Base-by-base conservation (phyloP, 2,329 filamentous ascomycete genomes). In the Verticillium tricorpus region DNA sequence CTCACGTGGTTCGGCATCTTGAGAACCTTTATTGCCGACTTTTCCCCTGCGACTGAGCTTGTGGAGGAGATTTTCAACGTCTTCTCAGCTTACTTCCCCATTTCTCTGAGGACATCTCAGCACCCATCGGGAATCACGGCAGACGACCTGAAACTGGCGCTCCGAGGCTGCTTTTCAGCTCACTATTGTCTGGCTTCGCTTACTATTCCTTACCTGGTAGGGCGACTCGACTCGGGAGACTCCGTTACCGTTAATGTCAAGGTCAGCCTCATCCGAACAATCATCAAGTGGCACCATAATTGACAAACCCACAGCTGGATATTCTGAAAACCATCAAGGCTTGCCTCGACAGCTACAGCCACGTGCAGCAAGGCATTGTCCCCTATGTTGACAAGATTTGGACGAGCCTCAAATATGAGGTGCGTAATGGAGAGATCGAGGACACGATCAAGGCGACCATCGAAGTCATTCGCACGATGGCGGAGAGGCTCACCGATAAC, bases 381-480 rank as follows among this genome's bases (percentile, higher is more conserved):
- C 83, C 84, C 0, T 80, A 82, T 57, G 73, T 78, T 19, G 75
- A 80, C 58, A 77, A 80, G 55, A 79, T 86, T 56, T 87, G 85
- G 85, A 76, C 77, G 34, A 84, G 83, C n/a, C 79, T 87, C 56
- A 87, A 87, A 68, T 87, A 85, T 63, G 85, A 87, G 65, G 85
- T 87, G 14, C 81, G 85, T 37, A 86, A 87, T 60, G 85, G 85
- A 14, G 85, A 87, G 63, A 78, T 84, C 9, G 79, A 82, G 63
- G 85, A 86, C 64, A 80, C 80, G 1, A 82, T 86, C 15, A 81
- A 84, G 68, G 80, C 80, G 3, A 86, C 84, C 1, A 72, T 87
- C 17, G 80, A 81, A 56, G 82, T 84, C 3, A 78, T 87, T 59
- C 78, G 80, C 37, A 76, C 81, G 11, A 74, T 86, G 2, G 76